Base-by-base conservation (phyloP, 805 yeast genomes). In the Kodamaea kaohsiungensis region DNA sequence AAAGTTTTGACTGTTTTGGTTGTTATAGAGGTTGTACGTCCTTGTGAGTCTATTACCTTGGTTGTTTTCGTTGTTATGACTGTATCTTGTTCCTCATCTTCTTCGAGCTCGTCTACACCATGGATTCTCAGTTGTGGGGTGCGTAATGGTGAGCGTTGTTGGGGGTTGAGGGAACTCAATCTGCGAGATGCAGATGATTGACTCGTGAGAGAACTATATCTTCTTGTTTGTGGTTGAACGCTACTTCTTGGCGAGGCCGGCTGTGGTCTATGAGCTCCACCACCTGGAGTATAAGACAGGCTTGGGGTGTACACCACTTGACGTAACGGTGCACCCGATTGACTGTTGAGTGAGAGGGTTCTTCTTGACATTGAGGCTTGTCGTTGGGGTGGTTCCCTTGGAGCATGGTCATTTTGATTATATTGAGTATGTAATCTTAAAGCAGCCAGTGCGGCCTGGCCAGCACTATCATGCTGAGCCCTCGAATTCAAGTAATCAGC, bases 61-160 rank as follows among this genome's bases (percentile, higher is more conserved):
- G 78, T 75, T 5, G 79, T 75, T 55, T 72, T 74, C 30, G 79
- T 75, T n/a, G 78, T 73, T 15, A 75, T 59, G 6, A 70, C 58
- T 13, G 59, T 61, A 16, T 64, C 69, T 30, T 30, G 35, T 6
- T 61, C 70, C 7, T 56, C 61, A 15, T 63, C 65, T 15, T 59
- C 65, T 1, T 62, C 65, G 7, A 37, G 45, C 39, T 58, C 60
- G n/a, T 48, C 51, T 12, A 48, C 25, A n/a, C 37, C 37, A 13
- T 22, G 39, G 33, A 42, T 43, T 27, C 47, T 22, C 35, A 27
- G 47, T 19, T 33, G 35, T 19, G 53, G 43, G 22, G 19, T 35
- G 8, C 22, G 40, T 19, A 49, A 10, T 25, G 33, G 25, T 39
- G 57, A 35, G 18, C 53, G 40, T 13, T 43, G 25, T 49, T 43